phyloP scores from a whole-genome alignment of 371 early-diverging fungal genomes.

The Mucor velutinosus region DNA sequence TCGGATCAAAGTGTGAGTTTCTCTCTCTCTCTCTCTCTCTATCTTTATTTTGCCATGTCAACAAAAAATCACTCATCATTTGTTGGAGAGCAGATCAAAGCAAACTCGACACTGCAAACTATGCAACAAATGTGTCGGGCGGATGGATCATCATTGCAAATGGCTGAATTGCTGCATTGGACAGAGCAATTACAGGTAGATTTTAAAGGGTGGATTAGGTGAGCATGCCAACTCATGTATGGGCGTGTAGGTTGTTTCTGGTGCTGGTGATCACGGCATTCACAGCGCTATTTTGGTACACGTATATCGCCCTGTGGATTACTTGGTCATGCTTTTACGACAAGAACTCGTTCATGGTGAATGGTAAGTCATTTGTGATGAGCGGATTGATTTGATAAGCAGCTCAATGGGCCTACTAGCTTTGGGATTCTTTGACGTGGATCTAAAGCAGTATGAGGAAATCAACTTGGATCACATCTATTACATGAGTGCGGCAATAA shows the following conservation, averaged over 20 bases:
- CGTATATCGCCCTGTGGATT: conserved; percentile 25
- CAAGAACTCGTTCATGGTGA: conserved; percentile 29
- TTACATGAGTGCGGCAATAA: conserved; percentile 4
- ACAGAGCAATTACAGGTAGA: conserved; percentile 61
- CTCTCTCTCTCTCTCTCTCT: too few species aligned
- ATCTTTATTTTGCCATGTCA: background rate
- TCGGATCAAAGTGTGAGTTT: conserved; percentile 55
- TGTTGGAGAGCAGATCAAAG: conserved; percentile 21
- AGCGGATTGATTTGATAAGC: background rate
- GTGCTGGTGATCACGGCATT: conserved; percentile 28
- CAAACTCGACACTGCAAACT: conserved; percentile 72
- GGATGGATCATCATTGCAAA: conserved; percentile 85
- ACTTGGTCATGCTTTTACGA: conserved; percentile 36
- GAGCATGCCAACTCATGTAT: background rate
- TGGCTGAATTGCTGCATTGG: conserved; percentile 85
- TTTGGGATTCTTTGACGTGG: background rate
- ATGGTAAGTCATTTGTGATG: conserved; percentile 24
- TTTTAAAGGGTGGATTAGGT: background rate
- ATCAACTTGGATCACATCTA: background rate
- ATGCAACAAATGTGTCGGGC: conserved; percentile 85
- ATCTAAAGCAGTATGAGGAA: background rate
- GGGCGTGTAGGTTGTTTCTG: conserved; percentile 19
- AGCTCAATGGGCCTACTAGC: background rate
- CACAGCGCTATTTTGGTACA: conserved; percentile 35
- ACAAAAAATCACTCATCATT: background rate